Base-by-base conservation (phyloP, 345 rosid species). In the Durio zibethinus region DNA sequence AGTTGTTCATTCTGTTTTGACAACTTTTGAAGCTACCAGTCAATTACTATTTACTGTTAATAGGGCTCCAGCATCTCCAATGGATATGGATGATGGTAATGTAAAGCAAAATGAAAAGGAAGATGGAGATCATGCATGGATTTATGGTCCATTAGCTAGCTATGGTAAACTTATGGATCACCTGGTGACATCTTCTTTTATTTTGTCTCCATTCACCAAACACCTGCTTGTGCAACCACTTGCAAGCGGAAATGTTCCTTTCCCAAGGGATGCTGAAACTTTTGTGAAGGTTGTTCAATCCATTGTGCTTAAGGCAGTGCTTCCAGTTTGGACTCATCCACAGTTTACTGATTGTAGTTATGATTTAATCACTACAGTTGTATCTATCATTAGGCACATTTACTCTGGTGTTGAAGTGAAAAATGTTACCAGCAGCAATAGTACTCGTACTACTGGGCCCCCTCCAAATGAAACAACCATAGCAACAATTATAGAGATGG, bases 331-430 rank as follows among this genome's bases (percentile, higher is more conserved):
- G 98, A 84, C 85, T 62, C 93, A 93, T 78, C 93, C 93, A 31
- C 96, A 92, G 72, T 92, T 95, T 80, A 79, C 92, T 4, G 92
- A 92, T n/a, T 95, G 99, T 82, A 87, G 93, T 82, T 88, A 77
- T 83, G 94, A 92, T 77, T 95, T 85, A 80, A 89, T 93, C 76
- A 88, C 94, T 56, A 77, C 93, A 21, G 84, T 90, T 50, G 85
- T 95, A 83, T 95, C 98, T 68, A 89, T 95, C 75, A 85, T 93
- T 71, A 89, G 86, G 84, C 99, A 95, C 81, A 87, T 93, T 77
- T 95, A 92, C 82, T 90, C 94, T 33, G 99, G 99, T 78, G 91
- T 93, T 75, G 99, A 95, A 83, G 92, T 92, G 85, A 95, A 95
- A 87, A 89, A 82, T 84, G 80, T 82, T 10, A 83, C 70, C 66